phyloP scores from a whole-genome alignment of 345 rosid genomes.

The Kandelia obovata region DNA sequence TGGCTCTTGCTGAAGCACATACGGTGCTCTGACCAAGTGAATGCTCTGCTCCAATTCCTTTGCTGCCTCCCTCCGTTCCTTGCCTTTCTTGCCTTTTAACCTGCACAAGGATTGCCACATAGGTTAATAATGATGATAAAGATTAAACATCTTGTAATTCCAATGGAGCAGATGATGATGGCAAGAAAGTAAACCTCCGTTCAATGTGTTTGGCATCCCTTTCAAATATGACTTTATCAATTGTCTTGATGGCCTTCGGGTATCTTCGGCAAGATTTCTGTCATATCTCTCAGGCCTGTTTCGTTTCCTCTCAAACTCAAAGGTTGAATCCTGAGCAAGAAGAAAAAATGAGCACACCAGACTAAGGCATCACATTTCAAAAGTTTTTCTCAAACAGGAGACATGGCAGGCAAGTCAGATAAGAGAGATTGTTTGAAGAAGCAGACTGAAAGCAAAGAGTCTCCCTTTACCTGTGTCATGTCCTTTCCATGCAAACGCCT shows the following conservation, averaged over 20 bases:
- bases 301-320: slow-evolving; percentile 93
- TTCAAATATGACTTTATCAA: slow-evolving; percentile 56
- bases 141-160: neutral
- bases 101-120: slow-evolving; percentile 34
- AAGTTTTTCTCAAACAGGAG: neutral
- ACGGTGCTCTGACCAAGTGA: slow-evolving; percentile 50
- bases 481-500: slow-evolving; percentile 81
- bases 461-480: slow-evolving; percentile 73
- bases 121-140: neutral
- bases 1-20: slow-evolving; percentile 24
- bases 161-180: neutral
- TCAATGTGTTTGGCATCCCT: slow-evolving; percentile 55
- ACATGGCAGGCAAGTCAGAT: no score
- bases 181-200: slow-evolving; percentile 37
- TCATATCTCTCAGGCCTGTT: slow-evolving; percentile 96
- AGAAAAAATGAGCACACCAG: neutral
- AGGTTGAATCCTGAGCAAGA: slow-evolving; percentile 61
- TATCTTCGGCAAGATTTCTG: slow-evolving; percentile 65
- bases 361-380: neutral
- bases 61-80: slow-evolving; percentile 8
- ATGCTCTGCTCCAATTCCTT: slow-evolving; percentile 26
- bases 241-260: slow-evolving; percentile 78
- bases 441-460: neutral
- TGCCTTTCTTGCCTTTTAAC: slow-evolving; percentile 46
- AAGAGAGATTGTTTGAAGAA: neutral